A percentile compares a stretch with the other conserved stretches of the same genome.
phyloP scores from a whole-genome alignment of 176 grass and related monocot genomes.

The Musa itinerans region DNA sequence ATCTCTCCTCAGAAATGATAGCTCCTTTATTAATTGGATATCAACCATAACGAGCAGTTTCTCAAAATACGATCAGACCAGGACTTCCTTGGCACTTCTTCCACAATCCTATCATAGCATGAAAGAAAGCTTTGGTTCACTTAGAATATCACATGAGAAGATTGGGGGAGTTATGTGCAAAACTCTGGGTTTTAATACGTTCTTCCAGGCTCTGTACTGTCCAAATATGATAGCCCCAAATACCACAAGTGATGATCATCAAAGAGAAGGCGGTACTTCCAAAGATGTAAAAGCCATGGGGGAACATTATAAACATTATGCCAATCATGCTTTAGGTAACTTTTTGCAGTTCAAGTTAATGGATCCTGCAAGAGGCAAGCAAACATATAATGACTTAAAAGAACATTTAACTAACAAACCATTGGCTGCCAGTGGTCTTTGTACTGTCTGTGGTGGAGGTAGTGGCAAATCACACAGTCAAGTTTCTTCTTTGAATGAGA shows the following conservation, averaged over 20 bases:
- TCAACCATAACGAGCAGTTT: conserved; percentile 60
- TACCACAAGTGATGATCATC: conserved; percentile 28
- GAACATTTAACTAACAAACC: conserved; percentile 14
- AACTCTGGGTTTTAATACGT: conserved; percentile 49
- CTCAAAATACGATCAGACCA: conserved; percentile 17
- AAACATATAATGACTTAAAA: conserved; percentile 20
- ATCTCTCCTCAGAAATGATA: conserved; percentile 38
- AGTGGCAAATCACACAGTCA: conserved; percentile 23
- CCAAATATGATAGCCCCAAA: conserved; percentile 31
- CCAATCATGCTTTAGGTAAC: not conserved
- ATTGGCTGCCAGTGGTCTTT: conserved; percentile 15
- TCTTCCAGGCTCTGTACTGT: conserved; percentile 65
- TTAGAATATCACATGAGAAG: conserved; percentile 22
- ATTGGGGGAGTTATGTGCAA: conserved; percentile 24
- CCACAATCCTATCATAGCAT: conserved; percentile 31
- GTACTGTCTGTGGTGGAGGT: conserved; percentile 22
- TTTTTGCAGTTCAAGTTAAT: conserved; percentile 21
- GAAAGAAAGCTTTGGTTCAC: conserved; percentile 30
- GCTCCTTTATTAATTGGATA: conserved; percentile 91
- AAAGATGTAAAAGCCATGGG: conserved; percentile 13
- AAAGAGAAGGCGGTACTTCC: conserved; percentile 34
- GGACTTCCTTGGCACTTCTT: conserved; percentile 40
- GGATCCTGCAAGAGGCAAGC: conserved; percentile 9
- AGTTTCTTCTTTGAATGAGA: conserved; percentile 18
- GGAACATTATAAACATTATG: not conserved